A percentile compares a stretch with the other conserved stretches of the same genome.
These are phyloP conservation scores for Eucalyptus dawsonii DNA, from an alignment of 345 rosid genomes.

Conservation along the genomic window DNA sequence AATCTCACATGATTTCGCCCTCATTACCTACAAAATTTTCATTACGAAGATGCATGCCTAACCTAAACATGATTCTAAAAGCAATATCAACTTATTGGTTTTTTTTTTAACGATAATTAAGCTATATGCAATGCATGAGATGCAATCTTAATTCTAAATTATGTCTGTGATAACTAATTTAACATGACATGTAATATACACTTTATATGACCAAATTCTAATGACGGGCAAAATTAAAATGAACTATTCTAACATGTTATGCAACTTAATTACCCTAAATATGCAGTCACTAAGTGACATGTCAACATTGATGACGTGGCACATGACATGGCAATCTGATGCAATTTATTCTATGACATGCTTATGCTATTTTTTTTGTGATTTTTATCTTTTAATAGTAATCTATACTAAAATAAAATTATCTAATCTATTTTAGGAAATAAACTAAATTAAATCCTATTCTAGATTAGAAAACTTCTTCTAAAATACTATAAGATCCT, in stretches of 20 bases:
- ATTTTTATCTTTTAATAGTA: too few relatives aligned
- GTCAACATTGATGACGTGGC: neutral
- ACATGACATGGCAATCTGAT: neutral
- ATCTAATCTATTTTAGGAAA: too few relatives aligned
- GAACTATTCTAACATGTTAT: neutral
- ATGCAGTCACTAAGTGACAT: neutral
- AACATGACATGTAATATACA: neutral
- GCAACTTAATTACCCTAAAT: neutral
- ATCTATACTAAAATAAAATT: too few relatives aligned
- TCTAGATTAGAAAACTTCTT: too few relatives aligned
- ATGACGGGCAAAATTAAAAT: neutral
- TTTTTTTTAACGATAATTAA: too few relatives aligned
- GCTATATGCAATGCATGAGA: neutral
- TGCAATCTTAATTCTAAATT: neutral
- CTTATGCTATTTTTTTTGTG: too few relatives aligned
- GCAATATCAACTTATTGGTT: neutral
- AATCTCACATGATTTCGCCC: neutral
- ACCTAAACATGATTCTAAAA: neutral
- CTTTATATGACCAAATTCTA: neutral
- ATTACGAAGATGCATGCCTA: neutral
- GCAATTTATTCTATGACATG: neutral
- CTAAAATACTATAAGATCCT: too few relatives aligned
- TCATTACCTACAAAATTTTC: neutral
- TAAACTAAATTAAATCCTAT: too few relatives aligned
- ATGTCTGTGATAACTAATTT: neutral